Evolutionary conservation across 768 basidiomycete genomes (phyloP).

Genomic region (Cystofilobasidium capitatum): DNA sequence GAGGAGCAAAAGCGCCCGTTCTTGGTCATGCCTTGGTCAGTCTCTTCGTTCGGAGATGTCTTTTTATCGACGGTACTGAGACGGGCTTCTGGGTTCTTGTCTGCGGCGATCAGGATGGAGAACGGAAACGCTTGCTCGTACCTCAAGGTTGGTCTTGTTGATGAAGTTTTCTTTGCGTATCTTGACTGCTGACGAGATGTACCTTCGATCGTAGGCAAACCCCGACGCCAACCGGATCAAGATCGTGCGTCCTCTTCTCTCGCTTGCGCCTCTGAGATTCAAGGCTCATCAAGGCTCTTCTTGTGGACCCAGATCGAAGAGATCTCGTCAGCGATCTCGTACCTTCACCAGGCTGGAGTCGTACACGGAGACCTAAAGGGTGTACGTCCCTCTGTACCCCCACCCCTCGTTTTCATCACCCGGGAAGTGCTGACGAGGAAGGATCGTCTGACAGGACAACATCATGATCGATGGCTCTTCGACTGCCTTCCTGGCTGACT

Average conservation of each 20-base stretch:
- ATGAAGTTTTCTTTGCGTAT: too few species aligned
- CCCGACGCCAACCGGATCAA: background rate
- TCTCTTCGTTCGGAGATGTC: too few species aligned
- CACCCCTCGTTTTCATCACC: background rate
- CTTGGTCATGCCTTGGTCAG: constrained; percentile 8
- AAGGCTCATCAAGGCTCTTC: too few species aligned
- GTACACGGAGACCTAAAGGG: constrained; percentile 12
- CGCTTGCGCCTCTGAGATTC: too few species aligned
- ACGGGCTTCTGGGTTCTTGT: too few species aligned
- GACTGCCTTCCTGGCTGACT: background rate
- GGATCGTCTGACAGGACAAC: background rate
- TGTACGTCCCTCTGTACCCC: background rate
- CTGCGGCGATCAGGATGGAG: constrained; percentile 9
- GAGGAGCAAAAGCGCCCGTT: background rate
- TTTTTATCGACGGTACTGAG: too few species aligned
- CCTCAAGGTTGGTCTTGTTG: too few species aligned
- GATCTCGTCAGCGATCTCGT: constrained; percentile 3
- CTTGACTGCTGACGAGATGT: too few species aligned
- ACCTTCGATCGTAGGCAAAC: too few species aligned
- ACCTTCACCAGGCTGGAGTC: background rate
- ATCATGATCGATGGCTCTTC: background rate
- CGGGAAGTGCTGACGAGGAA: too few species aligned
- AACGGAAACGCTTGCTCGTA: constrained; percentile 1
- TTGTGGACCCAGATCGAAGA: constrained; percentile 5
- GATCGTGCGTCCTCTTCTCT: background rate